Evolutionary conservation across 257 asterid genomes (phyloP).

Genomic region (Solanum bukasovii): DNA sequence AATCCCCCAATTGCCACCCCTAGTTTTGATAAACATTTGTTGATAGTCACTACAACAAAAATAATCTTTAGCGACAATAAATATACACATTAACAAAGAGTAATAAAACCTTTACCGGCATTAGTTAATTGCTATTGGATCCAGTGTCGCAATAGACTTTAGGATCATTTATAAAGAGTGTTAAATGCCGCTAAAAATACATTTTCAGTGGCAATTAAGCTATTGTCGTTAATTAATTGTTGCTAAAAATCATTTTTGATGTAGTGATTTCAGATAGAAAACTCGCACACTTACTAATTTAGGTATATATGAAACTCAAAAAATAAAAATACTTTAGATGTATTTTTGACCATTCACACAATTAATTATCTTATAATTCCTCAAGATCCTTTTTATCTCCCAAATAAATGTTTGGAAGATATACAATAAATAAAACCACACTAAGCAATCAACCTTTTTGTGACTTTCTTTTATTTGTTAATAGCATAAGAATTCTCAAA

Average conservation of each 20-base stretch:
- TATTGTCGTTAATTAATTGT: too few relatives aligned
- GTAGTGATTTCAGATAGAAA: background rate
- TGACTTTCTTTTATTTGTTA: background rate
- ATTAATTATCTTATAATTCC: background rate
- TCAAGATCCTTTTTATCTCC: background rate
- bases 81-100: too few relatives aligned
- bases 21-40: background rate
- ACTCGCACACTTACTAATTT: background rate
- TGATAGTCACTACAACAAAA: background rate
- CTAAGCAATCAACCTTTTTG: background rate
- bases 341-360: background rate
- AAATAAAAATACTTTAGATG: background rate
- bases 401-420: background rate
- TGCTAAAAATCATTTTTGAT: too few relatives aligned
- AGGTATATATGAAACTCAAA: background rate
- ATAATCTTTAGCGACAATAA: too few relatives aligned
- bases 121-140: too few relatives aligned
- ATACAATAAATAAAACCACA: background rate
- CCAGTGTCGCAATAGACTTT: too few relatives aligned
- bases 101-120: too few relatives aligned
- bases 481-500: background rate
- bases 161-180: too few relatives aligned
- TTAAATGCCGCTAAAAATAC: too few relatives aligned
- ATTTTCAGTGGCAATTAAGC: too few relatives aligned
- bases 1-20: background rate